Percentiles rank a stretch among this genome's conserved stretches.
phyloP scores from a whole-genome alignment of 2,329 filamentous ascomycete genomes.

The Aspergillus fumigatiaffinis region DNA sequence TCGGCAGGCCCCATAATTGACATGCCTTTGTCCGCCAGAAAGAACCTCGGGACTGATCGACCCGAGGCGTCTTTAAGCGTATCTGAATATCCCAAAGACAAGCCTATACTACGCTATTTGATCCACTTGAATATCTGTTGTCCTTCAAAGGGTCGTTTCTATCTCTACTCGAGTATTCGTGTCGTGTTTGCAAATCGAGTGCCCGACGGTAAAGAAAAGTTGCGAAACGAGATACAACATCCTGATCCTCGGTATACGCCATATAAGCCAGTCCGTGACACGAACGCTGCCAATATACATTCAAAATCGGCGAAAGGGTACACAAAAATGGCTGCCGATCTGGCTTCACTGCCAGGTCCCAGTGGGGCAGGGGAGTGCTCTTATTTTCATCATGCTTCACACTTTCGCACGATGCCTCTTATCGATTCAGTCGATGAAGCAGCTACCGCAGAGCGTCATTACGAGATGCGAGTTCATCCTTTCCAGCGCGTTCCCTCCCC shows the following conservation, averaged over 20 bases:
- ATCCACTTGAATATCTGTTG: conserved; percentile 92
- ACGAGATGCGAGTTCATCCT: conserved; percentile 10
- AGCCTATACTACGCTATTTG: conserved; percentile 78
- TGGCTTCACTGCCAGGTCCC: conserved; percentile 17
- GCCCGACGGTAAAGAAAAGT: conserved; percentile 88
- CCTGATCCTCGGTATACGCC: conserved; percentile 82
- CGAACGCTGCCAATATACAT: conserved; percentile 37
- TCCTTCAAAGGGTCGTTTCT: conserved; percentile 76
- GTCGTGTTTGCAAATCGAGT: conserved; percentile 97
- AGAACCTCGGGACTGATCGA: conserved; percentile 48
- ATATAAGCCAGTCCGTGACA: conserved; percentile 65
- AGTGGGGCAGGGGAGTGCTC: neutral
- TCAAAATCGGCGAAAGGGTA: conserved; percentile 57
- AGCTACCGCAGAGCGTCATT: neutral
- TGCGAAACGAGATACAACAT: conserved; percentile 83
- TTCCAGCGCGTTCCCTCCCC: conserved; percentile 17
- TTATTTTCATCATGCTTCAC: conserved; percentile 10
- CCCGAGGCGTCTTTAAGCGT: conserved; percentile 51
- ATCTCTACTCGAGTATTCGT: conserved; percentile 84
- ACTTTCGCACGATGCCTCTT: neutral
- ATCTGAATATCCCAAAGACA: conserved; percentile 41
- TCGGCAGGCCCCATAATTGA: conserved; percentile 82
- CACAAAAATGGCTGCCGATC: conserved; percentile 55
- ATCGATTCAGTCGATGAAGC: neutral
- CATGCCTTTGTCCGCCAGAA: conserved; percentile 49